Base-by-base conservation (phyloP, 495 filamentous ascomycete genomes). In the Aspergillus indologenus region DNA sequence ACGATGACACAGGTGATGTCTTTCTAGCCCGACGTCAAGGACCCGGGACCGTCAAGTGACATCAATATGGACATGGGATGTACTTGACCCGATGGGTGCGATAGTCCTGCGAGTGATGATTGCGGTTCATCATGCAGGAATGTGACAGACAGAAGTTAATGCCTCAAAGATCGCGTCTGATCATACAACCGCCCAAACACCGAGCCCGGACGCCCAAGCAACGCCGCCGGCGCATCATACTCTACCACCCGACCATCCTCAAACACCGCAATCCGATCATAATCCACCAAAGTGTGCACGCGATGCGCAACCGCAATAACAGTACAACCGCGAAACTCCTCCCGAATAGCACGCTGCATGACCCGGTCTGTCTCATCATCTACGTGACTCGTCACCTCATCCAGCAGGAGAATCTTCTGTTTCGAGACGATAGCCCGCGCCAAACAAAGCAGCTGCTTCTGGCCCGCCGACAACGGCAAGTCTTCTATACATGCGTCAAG, bases 221-320 rank as follows among this genome's bases (percentile, higher is more conserved):
- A 24, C 23, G n/a, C 34, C 15, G 40, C 29, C 5, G 57, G 57
- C 19, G 44, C 51, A 2, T 50, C 51, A 44, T 15, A 60, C 45
- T 60, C 44, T 15, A 60, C 22, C 12, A 75, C 52, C 26, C 29
- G 43, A 5, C 73, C 73, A 8, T 54, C 60, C 22, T 70, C 61
- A 42, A 78, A 40, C 2, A 79, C 61, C 20, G 68, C 67, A 12
- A 78, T 66, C 46, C 60, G 62, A 59, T 77, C 76, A 52, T 62
- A 73, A 54, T 77, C 74, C 8, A 73, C 44, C 46, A 81, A 75
- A 8, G 76, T 78, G 31, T 76, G 73, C 7, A 85, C 59, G 17
- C 76, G 70, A 65, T 86, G 84, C 3, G 82, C 79, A 11, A 86
- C 74, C 45, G 81, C 72, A 56, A 86, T 67, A 15, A 85, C 70